Base-by-base conservation (phyloP, 2,329 filamentous ascomycete species). In the Grosmannia huntii region DNA sequence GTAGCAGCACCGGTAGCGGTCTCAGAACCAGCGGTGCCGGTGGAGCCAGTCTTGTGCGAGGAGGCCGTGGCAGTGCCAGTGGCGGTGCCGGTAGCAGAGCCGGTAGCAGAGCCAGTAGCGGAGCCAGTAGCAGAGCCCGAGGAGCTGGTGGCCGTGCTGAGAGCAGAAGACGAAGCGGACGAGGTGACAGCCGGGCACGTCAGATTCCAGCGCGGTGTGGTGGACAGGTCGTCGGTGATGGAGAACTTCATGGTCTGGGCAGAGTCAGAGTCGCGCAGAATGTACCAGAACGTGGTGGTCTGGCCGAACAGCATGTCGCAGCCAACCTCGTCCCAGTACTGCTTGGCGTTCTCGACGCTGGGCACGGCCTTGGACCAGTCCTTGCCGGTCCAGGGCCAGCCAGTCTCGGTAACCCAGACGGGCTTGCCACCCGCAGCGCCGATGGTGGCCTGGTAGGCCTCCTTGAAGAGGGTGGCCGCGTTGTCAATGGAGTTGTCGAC, bases 251-350 rank as follows among this genome's bases (percentile, higher is more conserved):
- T 74, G 67, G 74, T 66, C 74, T 82, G 81, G 68, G 75, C 78
- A 55, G 78, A 76, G 74, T 82, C 82, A 67, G 78, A 81, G 69
- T 84, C 82, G 58, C 79, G 76, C 64, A 84, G 75, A 62, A 72
- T 76, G 71, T 84, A 85, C 80, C 81, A 83, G 71, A 82, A 84
- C 57, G 78, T 80, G 62, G 79, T 75, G 44, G 70, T 72, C 70
- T 78, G 72, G 67, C 75, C 72, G 68, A 81, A 80, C 67, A 83
- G 79, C 60, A 74, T 71, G 61, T 74, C 72, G 75, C 84, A 87
- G 56, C 77, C 84, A 61, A 86, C 72, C 44, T 78, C 71, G 56
- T 77, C 71, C 81, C 83, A 87, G 76, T 83, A 87, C 62, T 72
- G 75, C 73, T 83, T 76, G 61, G 83, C 81, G 67, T 86, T 86